These are phyloP conservation scores for Boletus subparvulus DNA, from an alignment of 768 basidiomycete genomes.

Conservation along the genomic window DNA sequence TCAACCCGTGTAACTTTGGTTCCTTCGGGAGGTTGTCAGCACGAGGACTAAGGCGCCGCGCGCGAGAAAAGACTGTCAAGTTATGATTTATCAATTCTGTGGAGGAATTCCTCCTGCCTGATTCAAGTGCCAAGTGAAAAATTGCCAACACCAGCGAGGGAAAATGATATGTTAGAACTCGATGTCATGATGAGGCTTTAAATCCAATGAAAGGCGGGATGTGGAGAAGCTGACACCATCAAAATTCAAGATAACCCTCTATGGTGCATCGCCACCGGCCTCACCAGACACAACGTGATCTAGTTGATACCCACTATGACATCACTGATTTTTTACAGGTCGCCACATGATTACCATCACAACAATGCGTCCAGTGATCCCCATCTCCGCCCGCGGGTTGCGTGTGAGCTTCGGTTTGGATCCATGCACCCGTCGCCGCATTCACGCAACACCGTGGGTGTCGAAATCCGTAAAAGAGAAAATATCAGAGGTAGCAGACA, in stretches of 20 bases:
- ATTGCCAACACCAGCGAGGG: not conserved
- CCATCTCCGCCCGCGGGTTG: not conserved
- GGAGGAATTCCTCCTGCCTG: not conserved
- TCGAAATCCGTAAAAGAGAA: slow-evolving; percentile 40
- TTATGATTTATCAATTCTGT: no score
- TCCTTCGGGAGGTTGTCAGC: no score
- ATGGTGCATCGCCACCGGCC: no score
- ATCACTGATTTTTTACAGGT: slow-evolving; percentile 4
- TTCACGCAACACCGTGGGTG: slow-evolving; percentile 33
- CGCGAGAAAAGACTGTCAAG: no score
- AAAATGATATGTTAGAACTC: not conserved
- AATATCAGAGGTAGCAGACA: slow-evolving; percentile 38
- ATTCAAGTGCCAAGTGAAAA: not conserved
- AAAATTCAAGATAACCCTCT: no score
- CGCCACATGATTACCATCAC: not conserved
- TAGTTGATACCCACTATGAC: slow-evolving; percentile 1
- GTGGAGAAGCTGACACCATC: not conserved
- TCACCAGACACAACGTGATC: not conserved
- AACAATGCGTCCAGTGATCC: slow-evolving; percentile 1
- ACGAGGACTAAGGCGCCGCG: no score
- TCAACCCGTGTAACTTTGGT: not conserved
- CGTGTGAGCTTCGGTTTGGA: not conserved
- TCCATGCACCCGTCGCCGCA: slow-evolving; percentile 16
- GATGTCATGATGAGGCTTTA: no score
- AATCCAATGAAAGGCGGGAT: no score